Percentiles rank a stretch among this genome's conserved stretches.
Conservation (phyloP, 805 yeast genomes). For the Lachancea fermentati region DNA sequence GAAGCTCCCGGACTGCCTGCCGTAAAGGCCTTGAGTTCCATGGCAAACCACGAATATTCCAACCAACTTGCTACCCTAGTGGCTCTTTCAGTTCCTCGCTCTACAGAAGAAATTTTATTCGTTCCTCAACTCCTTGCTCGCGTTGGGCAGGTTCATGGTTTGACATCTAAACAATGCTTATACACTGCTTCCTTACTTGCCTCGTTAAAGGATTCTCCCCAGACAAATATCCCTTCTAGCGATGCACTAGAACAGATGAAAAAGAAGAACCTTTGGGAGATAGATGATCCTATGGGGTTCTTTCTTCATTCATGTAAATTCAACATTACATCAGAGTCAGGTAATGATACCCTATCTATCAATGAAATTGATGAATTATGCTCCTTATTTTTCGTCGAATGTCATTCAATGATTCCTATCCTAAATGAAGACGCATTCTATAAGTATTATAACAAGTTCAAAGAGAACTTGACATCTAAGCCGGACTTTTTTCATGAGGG, state of each 20-base stretch:
- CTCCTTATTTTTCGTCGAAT: constrained; percentile 64
- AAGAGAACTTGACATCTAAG: constrained; percentile 2
- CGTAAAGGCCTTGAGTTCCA: constrained; percentile 53
- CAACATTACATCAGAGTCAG: constrained; percentile 11
- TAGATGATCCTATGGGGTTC: constrained; percentile 24
- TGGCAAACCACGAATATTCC: constrained; percentile 45
- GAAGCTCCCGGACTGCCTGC: constrained; percentile 80
- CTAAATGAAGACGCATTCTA: constrained; percentile 66
- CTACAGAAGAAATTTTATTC: constrained; percentile 72
- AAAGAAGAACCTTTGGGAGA: constrained; percentile 24
- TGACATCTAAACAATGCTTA: constrained; percentile 63
- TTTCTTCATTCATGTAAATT: constrained; percentile 21
- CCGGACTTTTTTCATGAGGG: constrained; percentile 11
- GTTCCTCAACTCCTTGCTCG: constrained; percentile 67
- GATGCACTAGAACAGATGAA: constrained; percentile 16
- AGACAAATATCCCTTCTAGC: constrained; percentile 14
- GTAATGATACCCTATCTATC: constrained; percentile 11
- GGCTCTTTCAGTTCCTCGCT: constrained; percentile 68
- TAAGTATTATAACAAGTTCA: constrained; percentile 41
- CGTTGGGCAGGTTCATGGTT: constrained; percentile 65
- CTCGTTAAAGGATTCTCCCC: constrained; percentile 50
- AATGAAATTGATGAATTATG: constrained; percentile 55
- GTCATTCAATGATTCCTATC: constrained; percentile 69
- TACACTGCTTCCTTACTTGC: constrained; percentile 69
- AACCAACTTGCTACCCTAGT: constrained; percentile 51